These are phyloP conservation scores for Saccharomycopsis hybrid DNA, from an alignment of 1,139 yeast species.

Conservation along the genomic window DNA sequence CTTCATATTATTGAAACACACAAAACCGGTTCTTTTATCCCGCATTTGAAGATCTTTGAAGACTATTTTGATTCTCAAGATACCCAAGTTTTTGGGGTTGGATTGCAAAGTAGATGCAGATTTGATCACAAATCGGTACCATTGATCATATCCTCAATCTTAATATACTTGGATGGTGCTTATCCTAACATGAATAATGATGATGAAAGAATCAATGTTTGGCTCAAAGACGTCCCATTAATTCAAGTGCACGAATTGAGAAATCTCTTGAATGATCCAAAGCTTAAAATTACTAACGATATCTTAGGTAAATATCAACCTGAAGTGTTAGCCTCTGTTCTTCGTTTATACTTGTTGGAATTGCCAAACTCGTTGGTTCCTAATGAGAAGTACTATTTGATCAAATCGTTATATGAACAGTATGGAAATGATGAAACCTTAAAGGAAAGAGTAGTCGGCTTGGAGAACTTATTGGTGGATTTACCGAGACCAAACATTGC, in stretches of 20 bases:
- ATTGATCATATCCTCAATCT: slow-evolving; percentile 53
- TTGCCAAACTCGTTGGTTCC: slow-evolving; percentile 79
- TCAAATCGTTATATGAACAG: slow-evolving; percentile 59
- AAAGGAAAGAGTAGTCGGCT: slow-evolving; percentile 45
- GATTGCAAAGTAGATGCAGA: slow-evolving; percentile 64
- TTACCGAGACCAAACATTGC: slow-evolving; percentile 70
- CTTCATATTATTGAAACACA: slow-evolving; percentile 62
- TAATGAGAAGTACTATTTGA: slow-evolving; percentile 54
- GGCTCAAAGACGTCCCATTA: slow-evolving; percentile 67
- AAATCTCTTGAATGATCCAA: slow-evolving; percentile 41
- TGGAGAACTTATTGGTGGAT: slow-evolving; percentile 61
- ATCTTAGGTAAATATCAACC: slow-evolving; percentile 39
- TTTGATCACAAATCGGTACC: slow-evolving; percentile 77
- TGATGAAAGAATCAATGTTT: slow-evolving; percentile 58
- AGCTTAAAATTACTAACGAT: slow-evolving; percentile 29
- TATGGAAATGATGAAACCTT: slow-evolving; percentile 40
- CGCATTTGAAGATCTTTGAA: slow-evolving; percentile 70
- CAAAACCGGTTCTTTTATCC: slow-evolving; percentile 70
- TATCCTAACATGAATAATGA: slow-evolving; percentile 74
- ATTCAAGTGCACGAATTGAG: slow-evolving; percentile 60
- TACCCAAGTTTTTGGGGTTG: slow-evolving; percentile 79
- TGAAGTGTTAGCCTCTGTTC: slow-evolving; percentile 58
- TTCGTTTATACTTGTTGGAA: slow-evolving; percentile 73
- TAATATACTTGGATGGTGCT: slow-evolving; percentile 61
- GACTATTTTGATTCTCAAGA: slow-evolving; percentile 70